A percentile compares a stretch with the other conserved stretches of the same genome.
These are phyloP conservation scores for Kodamaea laetipori DNA, from an alignment of 805 yeast species.

Conservation along the genomic window DNA sequence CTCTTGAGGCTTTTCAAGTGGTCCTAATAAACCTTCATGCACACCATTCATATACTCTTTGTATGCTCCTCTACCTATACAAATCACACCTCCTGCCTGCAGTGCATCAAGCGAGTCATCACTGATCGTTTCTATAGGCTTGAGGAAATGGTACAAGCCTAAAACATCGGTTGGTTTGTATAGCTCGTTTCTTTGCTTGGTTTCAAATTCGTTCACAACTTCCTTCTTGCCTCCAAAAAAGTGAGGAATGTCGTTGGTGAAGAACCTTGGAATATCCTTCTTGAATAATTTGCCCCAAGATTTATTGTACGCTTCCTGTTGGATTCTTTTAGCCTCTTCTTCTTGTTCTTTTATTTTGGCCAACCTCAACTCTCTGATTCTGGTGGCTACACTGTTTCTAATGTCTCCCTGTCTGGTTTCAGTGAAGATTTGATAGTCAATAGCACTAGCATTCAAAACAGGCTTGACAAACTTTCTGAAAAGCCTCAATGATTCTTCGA, in stretches of 20 bases:
- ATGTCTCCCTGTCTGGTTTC: conserved; percentile 90
- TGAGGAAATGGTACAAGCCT: conserved; percentile 53
- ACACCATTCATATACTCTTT: conserved; percentile 89
- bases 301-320: conserved; percentile 16
- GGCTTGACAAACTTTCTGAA: conserved; percentile 87
- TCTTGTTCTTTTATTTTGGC: conserved; percentile 21
- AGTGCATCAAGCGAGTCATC: conserved; percentile 45
- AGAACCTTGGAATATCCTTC: conserved; percentile 19
- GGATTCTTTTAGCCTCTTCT: conserved; percentile 9
- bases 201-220: conserved; percentile 27
- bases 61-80: conserved; percentile 94
- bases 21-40: conserved; percentile 95
- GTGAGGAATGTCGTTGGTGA: conserved; percentile 13
- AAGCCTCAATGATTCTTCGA: conserved; percentile 70
- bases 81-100: conserved; percentile 80
- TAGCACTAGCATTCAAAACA: conserved; percentile 74
- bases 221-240: conserved; percentile 2
- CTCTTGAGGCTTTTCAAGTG: conserved; percentile 56
- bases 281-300: conserved; percentile 34
- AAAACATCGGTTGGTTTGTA: conserved; percentile 50
- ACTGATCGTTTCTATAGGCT: conserved; percentile 44
- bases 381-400: conserved; percentile 77
- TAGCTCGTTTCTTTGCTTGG: conserved; percentile 34
- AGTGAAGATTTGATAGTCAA: conserved; percentile 77
- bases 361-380: conserved; percentile 69